These are phyloP conservation scores for Russula ochroleuca DNA, from an alignment of 768 basidiomycete genomes.

Conservation along the genomic window DNA sequence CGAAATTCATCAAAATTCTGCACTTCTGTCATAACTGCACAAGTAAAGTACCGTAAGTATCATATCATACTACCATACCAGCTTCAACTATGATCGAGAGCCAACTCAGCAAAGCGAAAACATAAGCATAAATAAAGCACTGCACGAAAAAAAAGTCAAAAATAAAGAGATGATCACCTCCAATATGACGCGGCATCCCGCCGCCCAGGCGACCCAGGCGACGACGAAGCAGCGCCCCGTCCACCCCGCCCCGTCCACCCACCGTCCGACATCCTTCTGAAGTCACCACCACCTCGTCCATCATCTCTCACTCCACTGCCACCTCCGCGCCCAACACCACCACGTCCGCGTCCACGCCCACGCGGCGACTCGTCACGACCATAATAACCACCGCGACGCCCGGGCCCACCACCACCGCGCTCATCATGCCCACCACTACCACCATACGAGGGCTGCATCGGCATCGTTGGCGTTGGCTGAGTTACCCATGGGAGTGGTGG, in stretches of 20 bases:
- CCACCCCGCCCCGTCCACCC: slow-evolving; percentile 15
- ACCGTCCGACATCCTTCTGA: slow-evolving; percentile 15
- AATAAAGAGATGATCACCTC: slow-evolving; percentile 4
- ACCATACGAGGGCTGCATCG: slow-evolving; percentile 7
- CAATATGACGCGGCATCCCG: slow-evolving; percentile 14
- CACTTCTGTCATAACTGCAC: background rate
- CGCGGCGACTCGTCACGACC: slow-evolving; percentile 9
- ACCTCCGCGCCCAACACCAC: background rate
- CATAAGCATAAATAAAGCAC: slow-evolving; percentile 8
- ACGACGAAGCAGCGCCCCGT: background rate
- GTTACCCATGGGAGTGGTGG: background rate
- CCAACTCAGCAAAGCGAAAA: background rate
- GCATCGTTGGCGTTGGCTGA: background rate
- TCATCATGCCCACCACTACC: slow-evolving; percentile 12
- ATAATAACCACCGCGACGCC: slow-evolving; percentile 17
- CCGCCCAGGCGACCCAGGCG: slow-evolving; percentile 14
- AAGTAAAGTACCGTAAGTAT: background rate
- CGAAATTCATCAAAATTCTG: background rate
- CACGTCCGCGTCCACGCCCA: slow-evolving; percentile 5
- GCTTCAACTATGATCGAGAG: background rate
- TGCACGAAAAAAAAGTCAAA: background rate
- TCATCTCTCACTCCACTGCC: slow-evolving; percentile 5
- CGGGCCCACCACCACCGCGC: slow-evolving; percentile 8
- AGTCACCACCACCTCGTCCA: background rate
- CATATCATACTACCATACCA: background rate